Percentiles rank a stretch among this genome's conserved stretches.
These are phyloP conservation scores for Russula ochroleuca DNA, from an alignment of 768 basidiomycete genomes.

Conservation along the genomic window DNA sequence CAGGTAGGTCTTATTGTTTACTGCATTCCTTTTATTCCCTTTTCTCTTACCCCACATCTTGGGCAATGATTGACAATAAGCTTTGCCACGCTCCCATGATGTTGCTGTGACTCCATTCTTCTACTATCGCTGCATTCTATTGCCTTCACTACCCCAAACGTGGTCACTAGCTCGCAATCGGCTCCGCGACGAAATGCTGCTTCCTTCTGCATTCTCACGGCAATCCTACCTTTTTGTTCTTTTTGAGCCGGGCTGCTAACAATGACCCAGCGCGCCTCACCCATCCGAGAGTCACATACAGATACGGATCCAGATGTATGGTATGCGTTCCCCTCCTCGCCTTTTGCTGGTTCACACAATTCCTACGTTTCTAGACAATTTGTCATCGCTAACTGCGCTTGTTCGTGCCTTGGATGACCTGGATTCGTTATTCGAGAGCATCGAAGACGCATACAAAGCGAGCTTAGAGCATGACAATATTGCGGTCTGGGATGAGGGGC, in stretches of 20 bases:
- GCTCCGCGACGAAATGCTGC: background rate
- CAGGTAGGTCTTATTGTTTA: conserved; percentile 50
- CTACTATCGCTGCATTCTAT: background rate
- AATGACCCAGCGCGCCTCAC: conserved; percentile 67
- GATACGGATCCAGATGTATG: conserved; percentile 99
- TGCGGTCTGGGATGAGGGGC: conserved; percentile 68
- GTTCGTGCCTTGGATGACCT: conserved; percentile 72
- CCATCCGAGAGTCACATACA: conserved; percentile 97
- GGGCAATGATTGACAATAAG: conserved; percentile 10
- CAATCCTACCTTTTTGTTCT: conserved; percentile 4
- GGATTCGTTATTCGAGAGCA: conserved; percentile 65
- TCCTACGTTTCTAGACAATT: conserved; percentile 51
- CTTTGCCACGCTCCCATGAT: conserved; percentile 3
- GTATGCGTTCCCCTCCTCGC: conserved; percentile 46
- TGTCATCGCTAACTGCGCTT: conserved; percentile 82
- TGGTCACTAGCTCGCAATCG: background rate
- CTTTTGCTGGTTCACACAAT: background rate
- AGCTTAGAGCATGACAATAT: conserved; percentile 53
- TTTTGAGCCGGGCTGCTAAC: conserved; percentile 1
- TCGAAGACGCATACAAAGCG: conserved; percentile 62
- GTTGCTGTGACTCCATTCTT: conserved; percentile 8
- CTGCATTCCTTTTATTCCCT: conserved; percentile 2
- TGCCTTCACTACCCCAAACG: conserved; percentile 2
- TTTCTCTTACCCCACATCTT: background rate
- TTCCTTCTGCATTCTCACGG: background rate